phyloP scores from a whole-genome alignment of 2,329 filamentous ascomycete species.

The Acephala macrosclerotiorum region DNA sequence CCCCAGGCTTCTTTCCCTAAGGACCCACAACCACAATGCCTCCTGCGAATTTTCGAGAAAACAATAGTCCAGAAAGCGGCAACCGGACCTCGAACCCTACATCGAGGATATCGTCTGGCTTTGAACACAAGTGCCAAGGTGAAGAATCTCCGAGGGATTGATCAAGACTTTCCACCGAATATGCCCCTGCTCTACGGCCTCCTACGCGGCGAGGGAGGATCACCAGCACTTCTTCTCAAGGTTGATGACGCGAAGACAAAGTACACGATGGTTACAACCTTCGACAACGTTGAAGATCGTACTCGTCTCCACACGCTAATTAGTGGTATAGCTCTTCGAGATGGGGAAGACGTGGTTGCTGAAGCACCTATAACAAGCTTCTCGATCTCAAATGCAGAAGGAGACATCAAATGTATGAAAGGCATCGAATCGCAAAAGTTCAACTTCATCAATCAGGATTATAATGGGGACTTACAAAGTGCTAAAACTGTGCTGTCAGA shows the following conservation, averaged over 20 bases:
- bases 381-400: conserved; percentile 63
- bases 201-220: conserved; percentile 73
- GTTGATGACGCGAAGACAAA: conserved; percentile 52
- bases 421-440: conserved; percentile 69
- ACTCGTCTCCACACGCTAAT: conserved; percentile 75
- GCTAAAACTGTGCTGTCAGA: conserved; percentile 78
- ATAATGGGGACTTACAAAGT: conserved; percentile 58
- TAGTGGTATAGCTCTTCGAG: conserved; percentile 72
- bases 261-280: conserved; percentile 79
- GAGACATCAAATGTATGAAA: conserved; percentile 31
- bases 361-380: conserved; percentile 73
- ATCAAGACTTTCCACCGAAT: conserved; percentile 70
- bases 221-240: conserved; percentile 70
- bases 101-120: conserved; percentile 81
- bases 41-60: conserved; percentile 78
- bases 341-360: conserved; percentile 73
- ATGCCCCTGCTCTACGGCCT: conserved; percentile 81
- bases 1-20: conserved; percentile 77
- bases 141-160: conserved; percentile 79
- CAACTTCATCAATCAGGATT: conserved; percentile 75
- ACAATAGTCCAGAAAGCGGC: conserved; percentile 73
- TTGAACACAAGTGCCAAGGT: conserved; percentile 80
- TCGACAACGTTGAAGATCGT: conserved; percentile 75
- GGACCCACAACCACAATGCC: conserved; percentile 75
- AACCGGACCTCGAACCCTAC: conserved; percentile 73